Evolutionary conservation across 2,329 filamentous ascomycete genomes (phyloP).

Genomic region (Hymenoscyphus occultus): DNA sequence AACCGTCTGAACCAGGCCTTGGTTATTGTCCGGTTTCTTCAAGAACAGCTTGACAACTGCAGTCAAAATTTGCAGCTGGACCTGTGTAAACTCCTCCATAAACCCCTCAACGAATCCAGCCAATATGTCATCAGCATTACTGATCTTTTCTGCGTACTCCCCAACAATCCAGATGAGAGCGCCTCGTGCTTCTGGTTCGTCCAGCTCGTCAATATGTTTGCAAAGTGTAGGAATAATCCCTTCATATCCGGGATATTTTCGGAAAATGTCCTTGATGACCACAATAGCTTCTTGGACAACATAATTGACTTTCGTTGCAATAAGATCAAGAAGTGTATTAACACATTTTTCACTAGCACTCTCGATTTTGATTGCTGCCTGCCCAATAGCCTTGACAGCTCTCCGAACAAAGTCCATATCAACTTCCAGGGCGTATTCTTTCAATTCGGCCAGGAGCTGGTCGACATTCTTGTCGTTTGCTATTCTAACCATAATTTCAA

Average conservation of each 20-base stretch:
- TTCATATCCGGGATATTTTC: conserved; percentile 96
- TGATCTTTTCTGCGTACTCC: conserved; percentile 99
- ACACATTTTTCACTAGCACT: conserved; percentile 93
- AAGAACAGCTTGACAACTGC: conserved; percentile 96
- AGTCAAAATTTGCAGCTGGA: conserved; percentile 96
- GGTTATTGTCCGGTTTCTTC: conserved; percentile 91
- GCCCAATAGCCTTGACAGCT: conserved; percentile 92
- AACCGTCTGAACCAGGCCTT: conserved; percentile 89
- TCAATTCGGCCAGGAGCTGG: conserved; percentile 87
- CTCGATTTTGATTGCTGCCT: conserved; percentile 98
- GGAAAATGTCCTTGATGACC: conserved; percentile 98
- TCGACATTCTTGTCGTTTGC: conserved; percentile 96
- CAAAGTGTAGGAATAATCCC: conserved; percentile 96
- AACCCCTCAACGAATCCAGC: conserved; percentile 90
- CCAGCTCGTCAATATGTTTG: conserved; percentile 93
- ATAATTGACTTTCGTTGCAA: conserved; percentile 97
- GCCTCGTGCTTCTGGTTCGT: conserved; percentile 87
- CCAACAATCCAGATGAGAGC: conserved; percentile 98
- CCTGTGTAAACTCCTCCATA: conserved; percentile 95
- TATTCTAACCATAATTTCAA: conserved; percentile 99
- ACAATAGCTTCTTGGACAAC: conserved; percentile 97
- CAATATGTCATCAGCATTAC: conserved; percentile 93
- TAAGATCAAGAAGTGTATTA: conserved; percentile 86
- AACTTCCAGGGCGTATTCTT: conserved; percentile 96
- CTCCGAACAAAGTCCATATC: conserved; percentile 98